phyloP scores from a whole-genome alignment of 208 protist species.

The Acanthamoeba royreba region DNA sequence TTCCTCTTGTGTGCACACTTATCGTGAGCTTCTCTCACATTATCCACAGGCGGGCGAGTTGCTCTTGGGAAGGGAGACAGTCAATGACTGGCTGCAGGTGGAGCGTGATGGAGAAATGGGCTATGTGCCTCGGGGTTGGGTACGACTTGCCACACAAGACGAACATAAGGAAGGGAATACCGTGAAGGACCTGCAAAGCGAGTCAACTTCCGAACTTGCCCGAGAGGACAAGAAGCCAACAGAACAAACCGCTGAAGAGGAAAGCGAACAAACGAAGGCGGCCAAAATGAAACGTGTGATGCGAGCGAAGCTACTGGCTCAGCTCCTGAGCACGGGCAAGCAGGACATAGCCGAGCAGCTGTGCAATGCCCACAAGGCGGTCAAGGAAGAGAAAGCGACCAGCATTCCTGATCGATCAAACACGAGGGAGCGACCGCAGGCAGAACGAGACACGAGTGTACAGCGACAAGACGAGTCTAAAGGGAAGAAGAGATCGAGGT shows the following conservation, averaged over 20 bases:
- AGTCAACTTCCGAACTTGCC: neutral
- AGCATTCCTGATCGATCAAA: neutral
- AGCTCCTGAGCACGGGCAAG: slow-evolving; percentile 9
- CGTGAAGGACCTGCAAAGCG: neutral
- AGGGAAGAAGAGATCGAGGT: neutral
- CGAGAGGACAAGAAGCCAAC: neutral
- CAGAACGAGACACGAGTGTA: neutral
- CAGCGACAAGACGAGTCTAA: neutral
- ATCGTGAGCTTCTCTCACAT: neutral
- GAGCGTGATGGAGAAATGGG: neutral
- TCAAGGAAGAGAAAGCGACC: neutral
- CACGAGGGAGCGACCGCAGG: neutral
- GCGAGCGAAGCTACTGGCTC: neutral
- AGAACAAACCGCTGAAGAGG: no score
- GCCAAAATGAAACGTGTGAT: neutral
- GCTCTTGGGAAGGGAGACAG: neutral
- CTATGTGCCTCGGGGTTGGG: neutral
- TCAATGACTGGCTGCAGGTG: neutral
- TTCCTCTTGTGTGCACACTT: neutral
- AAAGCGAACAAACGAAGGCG: neutral
- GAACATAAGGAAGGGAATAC: neutral
- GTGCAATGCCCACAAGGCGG: neutral
- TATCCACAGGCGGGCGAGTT: neutral
- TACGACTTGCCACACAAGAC: neutral
- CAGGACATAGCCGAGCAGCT: neutral